Conservation (phyloP, 208 protist species). For the Trypanosoma caninum region DNA sequence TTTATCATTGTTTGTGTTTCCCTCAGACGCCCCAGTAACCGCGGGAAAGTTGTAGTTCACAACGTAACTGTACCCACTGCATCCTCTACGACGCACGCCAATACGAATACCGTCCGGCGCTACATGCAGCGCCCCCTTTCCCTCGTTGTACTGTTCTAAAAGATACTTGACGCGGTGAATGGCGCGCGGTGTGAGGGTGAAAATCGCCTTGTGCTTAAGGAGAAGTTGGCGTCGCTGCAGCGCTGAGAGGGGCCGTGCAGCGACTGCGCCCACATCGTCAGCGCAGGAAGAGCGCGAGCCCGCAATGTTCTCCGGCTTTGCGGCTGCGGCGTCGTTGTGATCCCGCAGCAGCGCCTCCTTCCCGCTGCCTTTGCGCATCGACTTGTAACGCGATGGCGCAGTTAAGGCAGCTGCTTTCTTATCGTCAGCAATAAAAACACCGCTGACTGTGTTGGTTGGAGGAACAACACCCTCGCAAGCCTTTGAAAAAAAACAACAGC, state of each 20-base stretch:
- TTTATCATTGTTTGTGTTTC: background rate
- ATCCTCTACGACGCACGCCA: conserved; percentile 92
- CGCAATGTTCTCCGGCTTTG: conserved; percentile 15
- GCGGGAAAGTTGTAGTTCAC: conserved; percentile 89
- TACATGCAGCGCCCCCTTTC: background rate
- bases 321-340: conserved; percentile 12
- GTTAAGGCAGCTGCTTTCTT: no score
- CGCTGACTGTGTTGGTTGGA: no score
- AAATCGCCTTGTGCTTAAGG: conserved; percentile 78
- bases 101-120: conserved; percentile 83
- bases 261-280: conserved; percentile 64
- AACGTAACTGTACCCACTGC: conserved; percentile 96
- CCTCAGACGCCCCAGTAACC: conserved; percentile 1
- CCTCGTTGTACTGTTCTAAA: conserved; percentile 40
- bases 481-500: no score
- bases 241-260: conserved; percentile 55
- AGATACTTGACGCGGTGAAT: conserved; percentile 80
- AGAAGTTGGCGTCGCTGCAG: conserved; percentile 81
- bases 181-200: conserved; percentile 76
- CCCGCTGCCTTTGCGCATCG: conserved; percentile 65
- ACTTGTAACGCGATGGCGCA: conserved; percentile 73
- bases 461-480: no score
- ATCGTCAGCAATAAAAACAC: no score
- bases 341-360: conserved; percentile 36
- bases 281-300: conserved; percentile 65